A percentile compares a stretch with the other conserved stretches of the same genome.
These are phyloP conservation scores for Vaccinium corymbosum DNA, from an alignment of 148 eudicot genomes.

Conservation along the genomic window DNA sequence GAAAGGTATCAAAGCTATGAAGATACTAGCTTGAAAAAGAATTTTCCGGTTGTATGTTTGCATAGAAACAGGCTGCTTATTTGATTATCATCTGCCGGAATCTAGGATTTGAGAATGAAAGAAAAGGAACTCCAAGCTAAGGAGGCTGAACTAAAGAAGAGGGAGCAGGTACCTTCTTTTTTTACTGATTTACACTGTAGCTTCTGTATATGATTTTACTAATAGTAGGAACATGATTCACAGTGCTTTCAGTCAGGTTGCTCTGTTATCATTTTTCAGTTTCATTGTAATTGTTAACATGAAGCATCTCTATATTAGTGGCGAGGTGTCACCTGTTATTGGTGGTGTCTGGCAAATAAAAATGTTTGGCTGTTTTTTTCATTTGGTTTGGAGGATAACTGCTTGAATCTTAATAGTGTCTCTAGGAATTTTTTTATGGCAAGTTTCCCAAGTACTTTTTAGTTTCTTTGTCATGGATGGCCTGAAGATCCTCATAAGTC, in stretches of 20 bases:
- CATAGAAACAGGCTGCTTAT: background rate
- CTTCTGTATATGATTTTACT: background rate
- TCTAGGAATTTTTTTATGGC: background rate
- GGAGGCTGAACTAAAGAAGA: slow-evolving; percentile 63
- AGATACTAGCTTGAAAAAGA: background rate
- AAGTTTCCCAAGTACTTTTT: background rate
- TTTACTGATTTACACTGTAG: background rate
- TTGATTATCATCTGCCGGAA: background rate
- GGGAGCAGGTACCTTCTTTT: slow-evolving; percentile 48
- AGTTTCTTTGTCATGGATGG: background rate
- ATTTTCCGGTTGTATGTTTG: background rate
- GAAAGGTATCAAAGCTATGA: slow-evolving; percentile 29
- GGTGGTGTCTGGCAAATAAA: background rate
- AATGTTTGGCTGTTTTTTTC: background rate
- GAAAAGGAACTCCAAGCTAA: slow-evolving; percentile 70
- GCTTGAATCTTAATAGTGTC: background rate
- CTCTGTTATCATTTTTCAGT: background rate
- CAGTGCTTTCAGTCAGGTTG: background rate
- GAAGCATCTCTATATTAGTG: background rate
- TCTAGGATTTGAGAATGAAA: slow-evolving; percentile 49
- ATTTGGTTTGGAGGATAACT: background rate
- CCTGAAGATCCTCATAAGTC: background rate
- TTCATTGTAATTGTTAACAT: background rate
- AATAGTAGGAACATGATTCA: background rate
- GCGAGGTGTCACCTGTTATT: background rate